phyloP scores from a whole-genome alignment of 2,329 filamentous ascomycete species.

The Emergomyces orientalis region DNA sequence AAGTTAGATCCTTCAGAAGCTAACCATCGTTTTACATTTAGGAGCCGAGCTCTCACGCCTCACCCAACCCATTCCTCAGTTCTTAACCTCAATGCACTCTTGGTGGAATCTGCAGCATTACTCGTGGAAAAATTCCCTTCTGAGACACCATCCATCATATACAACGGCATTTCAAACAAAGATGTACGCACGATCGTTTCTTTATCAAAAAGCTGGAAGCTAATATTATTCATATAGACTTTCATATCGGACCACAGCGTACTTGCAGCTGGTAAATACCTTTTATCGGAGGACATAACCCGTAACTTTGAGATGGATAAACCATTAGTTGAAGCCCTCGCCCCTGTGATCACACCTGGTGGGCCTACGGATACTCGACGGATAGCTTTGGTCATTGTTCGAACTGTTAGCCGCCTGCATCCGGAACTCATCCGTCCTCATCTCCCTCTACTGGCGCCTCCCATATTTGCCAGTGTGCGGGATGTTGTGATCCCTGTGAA shows the following conservation, averaged over 20 bases:
- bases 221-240: slow-evolving; percentile 42
- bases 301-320: slow-evolving; percentile 65
- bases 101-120: slow-evolving; percentile 66
- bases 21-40: slow-evolving; percentile 39
- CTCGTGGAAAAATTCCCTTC: slow-evolving; percentile 61
- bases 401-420: slow-evolving; percentile 71
- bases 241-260: slow-evolving; percentile 83
- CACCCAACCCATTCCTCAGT: slow-evolving; percentile 70
- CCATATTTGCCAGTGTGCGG: slow-evolving; percentile 81
- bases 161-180: slow-evolving; percentile 67
- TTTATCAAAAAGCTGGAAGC: slow-evolving; percentile 5
- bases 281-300: slow-evolving; percentile 55
- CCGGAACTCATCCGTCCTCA: slow-evolving; percentile 75
- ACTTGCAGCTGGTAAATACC: slow-evolving; percentile 81
- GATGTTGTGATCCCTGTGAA: slow-evolving; percentile 93
- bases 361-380: slow-evolving; percentile 74
- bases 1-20: slow-evolving; percentile 8
- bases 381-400: slow-evolving; percentile 74
- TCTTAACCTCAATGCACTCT: slow-evolving; percentile 77
- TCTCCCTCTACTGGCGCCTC: slow-evolving; percentile 65
- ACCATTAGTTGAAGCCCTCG: slow-evolving; percentile 68
- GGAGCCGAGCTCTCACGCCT: slow-evolving; percentile 67
- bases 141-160: slow-evolving; percentile 67
- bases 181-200: slow-evolving; percentile 47
- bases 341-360: slow-evolving; percentile 65